Evolutionary conservation across 768 basidiomycete species (phyloP), one percentile per base, ranked within the genome.

Genomic region (Boletus rubroflammeus): DNA sequence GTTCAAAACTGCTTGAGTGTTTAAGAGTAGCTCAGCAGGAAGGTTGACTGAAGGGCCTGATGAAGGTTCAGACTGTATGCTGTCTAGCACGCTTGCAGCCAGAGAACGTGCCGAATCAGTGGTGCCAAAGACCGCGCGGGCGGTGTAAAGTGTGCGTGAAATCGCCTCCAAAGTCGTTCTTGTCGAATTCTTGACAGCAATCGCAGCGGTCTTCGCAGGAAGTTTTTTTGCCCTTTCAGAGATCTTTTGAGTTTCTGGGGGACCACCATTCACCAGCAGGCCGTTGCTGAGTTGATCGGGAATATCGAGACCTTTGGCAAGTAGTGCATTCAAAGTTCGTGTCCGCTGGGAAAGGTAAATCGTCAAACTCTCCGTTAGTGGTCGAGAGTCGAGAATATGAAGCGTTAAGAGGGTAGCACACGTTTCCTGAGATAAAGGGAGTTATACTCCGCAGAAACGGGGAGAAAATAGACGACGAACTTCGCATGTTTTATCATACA

Each of bases 381-480:
- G 89, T 43, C 86, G 78, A 6, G 91, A 92, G 63, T 97, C 94
- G 26, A 98, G 79, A n/a, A 97, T 78, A 67, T 95, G 86, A 40
- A 98, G 79, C 0, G 90, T 86, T 10, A 95, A 75, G 10, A 96
- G 77, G 4, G 86, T 85, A 3, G 91, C 84, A 59, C 91, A 90
- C 1, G 80, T 78, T 53, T 84, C 84, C 90, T 93, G 58, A 11
- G 51, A 39, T 9, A 29, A 52, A 32, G 1, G 9, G 14, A 1
- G 21, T 62, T 26, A 50, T 50, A 31, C 4, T 31, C 6, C 31
- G 35, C 14, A 48, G 3, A 45, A 19, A 28, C 8, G 9, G 17
- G 2, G 3, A 31, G 15, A 36, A 51, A 51, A 19, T 14, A 21
- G 19, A 71, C 75, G 23, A 71, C 75, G 49, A 67, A 86, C 86